Evolutionary conservation across 1,139 yeast species (phyloP), one percentile per base, ranked within the genome.

Genomic region (Saccharomycopsis hybrid): DNA sequence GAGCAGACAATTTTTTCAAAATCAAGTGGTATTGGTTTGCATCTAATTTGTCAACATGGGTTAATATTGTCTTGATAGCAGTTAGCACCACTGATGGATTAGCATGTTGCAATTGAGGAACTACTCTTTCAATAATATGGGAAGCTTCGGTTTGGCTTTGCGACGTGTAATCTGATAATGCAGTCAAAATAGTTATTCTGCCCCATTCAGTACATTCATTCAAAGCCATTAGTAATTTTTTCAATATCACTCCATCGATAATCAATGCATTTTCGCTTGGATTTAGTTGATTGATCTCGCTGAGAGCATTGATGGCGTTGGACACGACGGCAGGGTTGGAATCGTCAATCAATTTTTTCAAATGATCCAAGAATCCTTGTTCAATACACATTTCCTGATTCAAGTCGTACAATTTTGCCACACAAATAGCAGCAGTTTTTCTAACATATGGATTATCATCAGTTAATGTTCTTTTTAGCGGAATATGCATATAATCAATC

Each of bases 151-250:
- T 74, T 1, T 70, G 63, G 49, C 74, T 77, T 2, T 60, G 57
- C 0, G 86, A 72, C 2, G 77, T 67, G 64, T 84, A 92, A 46
- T 85, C 90, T 7, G 88, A 74, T 57, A 94, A 69, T 1, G 96
- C 89, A 1, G 87, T 78, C 56, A 94, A 73, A 45, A 94, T 86
- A 2, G 97, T 82, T 57, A 92, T 85, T 62, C 98, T 78, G 4
- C 98, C 98, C 99, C 99, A 94, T 69, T 94, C 99, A 1, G 97
- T 90, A 68, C 97, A 92, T 68, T 94, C 99, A 65, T 90, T 90
- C 57, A 94, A 73, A 31, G 96, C 95, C 58, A 81, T 73, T 54
- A 94, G 72, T 55, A 92, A 74, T 63, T 77, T 83, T 57, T 79
- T 79, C 51, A 85, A 72, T 47, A 80, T 71, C 31, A 69, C 71